A percentile compares a stretch with the other conserved stretches of the same genome.
Evolutionary conservation across 148 eudicot species (phyloP).

Genomic region (Rhododendron simsii): DNA sequence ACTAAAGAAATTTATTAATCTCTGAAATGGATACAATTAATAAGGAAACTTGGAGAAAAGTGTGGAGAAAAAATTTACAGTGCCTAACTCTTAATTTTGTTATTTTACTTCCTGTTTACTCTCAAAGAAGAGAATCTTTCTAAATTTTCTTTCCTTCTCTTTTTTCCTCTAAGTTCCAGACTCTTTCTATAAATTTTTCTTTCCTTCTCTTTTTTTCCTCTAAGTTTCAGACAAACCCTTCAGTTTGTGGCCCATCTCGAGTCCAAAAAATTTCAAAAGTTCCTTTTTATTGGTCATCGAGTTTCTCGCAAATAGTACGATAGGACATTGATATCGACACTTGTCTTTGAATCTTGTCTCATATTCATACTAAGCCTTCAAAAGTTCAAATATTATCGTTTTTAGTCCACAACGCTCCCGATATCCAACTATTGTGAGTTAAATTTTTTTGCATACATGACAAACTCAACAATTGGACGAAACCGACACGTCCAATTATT

Average conservation of each 20-base stretch:
- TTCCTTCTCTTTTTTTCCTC: background rate
- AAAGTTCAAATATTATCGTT: too few relatives aligned
- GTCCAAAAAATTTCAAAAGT: background rate
- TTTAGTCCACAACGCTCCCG: background rate
- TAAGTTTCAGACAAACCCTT: background rate
- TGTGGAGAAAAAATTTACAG: background rate
- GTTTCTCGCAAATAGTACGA: background rate
- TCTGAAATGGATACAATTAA: too few relatives aligned
- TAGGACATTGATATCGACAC: background rate
- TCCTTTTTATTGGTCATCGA: background rate
- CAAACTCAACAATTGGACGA: background rate
- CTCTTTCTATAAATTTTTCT: too few relatives aligned
- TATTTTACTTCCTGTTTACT: background rate
- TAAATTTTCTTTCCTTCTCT: background rate
- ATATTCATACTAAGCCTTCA: background rate
- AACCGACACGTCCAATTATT: background rate
- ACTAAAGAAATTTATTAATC: background rate
- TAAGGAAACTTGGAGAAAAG: too few relatives aligned
- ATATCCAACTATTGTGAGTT: background rate
- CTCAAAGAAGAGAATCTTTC: too few relatives aligned
- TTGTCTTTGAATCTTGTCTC: background rate
- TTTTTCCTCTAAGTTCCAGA: background rate
- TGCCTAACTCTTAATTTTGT: background rate
- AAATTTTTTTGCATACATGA: background rate
- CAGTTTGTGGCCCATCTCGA: background rate